These are phyloP conservation scores for Suillus bovinus DNA, from an alignment of 768 basidiomycete species.

Conservation along the genomic window DNA sequence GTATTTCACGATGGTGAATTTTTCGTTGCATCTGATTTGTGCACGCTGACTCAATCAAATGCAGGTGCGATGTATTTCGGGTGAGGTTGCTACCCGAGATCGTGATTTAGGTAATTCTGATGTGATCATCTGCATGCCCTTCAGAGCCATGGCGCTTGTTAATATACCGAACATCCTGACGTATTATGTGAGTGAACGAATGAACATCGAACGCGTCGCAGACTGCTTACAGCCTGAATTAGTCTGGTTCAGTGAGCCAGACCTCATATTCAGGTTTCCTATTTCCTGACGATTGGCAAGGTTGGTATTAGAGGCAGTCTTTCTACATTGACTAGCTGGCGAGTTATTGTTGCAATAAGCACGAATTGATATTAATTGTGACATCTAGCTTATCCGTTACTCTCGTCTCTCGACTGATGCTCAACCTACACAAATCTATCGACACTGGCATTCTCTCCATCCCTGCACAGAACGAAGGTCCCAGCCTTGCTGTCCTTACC, in stretches of 20 bases:
- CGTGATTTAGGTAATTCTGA: not conserved
- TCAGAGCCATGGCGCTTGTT: conserved; percentile 51
- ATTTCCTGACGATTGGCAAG: not conserved
- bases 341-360: conserved; percentile 11
- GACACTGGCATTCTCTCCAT: conserved; percentile 8
- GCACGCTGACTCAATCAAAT: not conserved
- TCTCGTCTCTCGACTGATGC: conserved; percentile 57
- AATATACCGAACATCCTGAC: conserved; percentile 51
- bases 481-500: conserved; percentile 24
- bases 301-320: conserved; percentile 39
- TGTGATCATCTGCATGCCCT: conserved; percentile 16
- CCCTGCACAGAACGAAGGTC: conserved; percentile 42
- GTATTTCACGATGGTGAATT: not conserved
- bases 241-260: conserved; percentile 10
- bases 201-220: not conserved
- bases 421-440: conserved; percentile 50
- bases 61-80: not conserved
- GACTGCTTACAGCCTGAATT: not conserved
- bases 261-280: not conserved
- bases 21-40: not conserved
- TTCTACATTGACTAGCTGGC: conserved; percentile 53
- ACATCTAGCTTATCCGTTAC: conserved; percentile 45
- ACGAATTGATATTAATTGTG: not conserved
- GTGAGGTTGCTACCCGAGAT: conserved; percentile 8
- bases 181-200: conserved; percentile 32